Conservation (phyloP, 1,139 yeast species). For the Hanseniaspora uvarum region DNA sequence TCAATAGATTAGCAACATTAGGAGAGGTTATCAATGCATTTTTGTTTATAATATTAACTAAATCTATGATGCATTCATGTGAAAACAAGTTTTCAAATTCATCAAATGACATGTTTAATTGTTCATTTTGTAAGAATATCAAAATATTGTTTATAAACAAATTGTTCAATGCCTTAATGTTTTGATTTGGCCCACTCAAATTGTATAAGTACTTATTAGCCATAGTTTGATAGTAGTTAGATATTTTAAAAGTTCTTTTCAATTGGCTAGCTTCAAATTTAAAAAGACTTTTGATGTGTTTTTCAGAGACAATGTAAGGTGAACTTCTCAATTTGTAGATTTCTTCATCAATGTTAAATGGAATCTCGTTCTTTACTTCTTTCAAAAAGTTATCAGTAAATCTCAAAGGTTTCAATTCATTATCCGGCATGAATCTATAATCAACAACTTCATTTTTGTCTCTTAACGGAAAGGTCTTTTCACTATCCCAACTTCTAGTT, state of each 20-base stretch:
- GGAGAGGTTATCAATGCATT: conserved; percentile 35
- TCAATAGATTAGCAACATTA: conserved; percentile 56
- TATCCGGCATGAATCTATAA: conserved; percentile 89
- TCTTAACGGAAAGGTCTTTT: conserved; percentile 52
- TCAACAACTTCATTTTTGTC: conserved; percentile 74
- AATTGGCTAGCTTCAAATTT: conserved; percentile 40
- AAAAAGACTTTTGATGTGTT: conserved; percentile 42
- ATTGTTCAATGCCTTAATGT: conserved; percentile 9
- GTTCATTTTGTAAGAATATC: conserved; percentile 28
- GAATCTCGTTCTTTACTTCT: conserved; percentile 38
- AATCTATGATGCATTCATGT: conserved; percentile 27
- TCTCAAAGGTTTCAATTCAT: conserved; percentile 59
- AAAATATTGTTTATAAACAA: conserved; percentile 7
- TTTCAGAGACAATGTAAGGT: conserved; percentile 37
- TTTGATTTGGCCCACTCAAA: not conserved
- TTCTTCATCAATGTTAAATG: conserved; percentile 54
- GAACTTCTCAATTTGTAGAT: conserved; percentile 39
- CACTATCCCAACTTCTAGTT: conserved; percentile 90
- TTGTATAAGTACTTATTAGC: conserved; percentile 5
- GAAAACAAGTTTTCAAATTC: conserved; percentile 39
- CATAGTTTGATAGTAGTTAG: conserved; percentile 5
- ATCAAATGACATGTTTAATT: conserved; percentile 33
- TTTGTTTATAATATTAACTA: conserved; percentile 6
- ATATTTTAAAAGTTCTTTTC: not conserved
- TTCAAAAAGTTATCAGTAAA: conserved; percentile 39